Base-by-base conservation (phyloP, 208 protist genomes). In the Wallacemonas sp. region DNA sequence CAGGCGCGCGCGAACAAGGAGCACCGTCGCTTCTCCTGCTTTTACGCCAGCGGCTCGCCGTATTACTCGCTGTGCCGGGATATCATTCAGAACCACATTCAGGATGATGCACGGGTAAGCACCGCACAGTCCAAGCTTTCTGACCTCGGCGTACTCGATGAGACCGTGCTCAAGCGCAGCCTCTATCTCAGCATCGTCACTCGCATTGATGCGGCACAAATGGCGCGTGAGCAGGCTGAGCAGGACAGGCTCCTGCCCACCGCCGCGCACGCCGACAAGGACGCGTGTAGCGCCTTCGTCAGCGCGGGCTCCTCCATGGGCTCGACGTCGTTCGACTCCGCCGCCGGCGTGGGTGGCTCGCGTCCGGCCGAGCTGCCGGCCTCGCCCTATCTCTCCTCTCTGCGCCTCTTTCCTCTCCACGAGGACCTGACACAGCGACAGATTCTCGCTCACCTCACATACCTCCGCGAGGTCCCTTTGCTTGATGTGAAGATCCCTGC, bases 21-120 rank as follows among this genome's bases (percentile, higher is more conserved):
- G 29, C 25, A 42, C 36, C 52, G 31, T 10, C 52, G 52, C 52
- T 59, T 59, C 32, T 59, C 52, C 4, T 59, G 52, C n/a, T 33
- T 42, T 14, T 59, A 59, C 20, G 52, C 52, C 29, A 59, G 52
- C 22, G 2, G 48, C 32, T 57, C 62, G 14, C 62, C 62, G 18
- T 67, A 57, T 44, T 67, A 54, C 48, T 39, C 62, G 45, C 62
- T 67, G 18, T 67, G 62, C 41, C 62, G 62, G 16, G 36, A 50
- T 57, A 54, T 67, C 18, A 44, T 67, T n/a, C 44, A 67, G 48
- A 59, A 42, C 31, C 31, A n/a, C 52, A 41, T 41, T 5, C 52
- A 42, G 32, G 52, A 59, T 41, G 52, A 59, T 18, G 31, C 31
- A 2, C 16, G 16, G 52, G 14, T 59, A n/a, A 41, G 14, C 14